Evolutionary conservation across 164 flowering plant genomes (phyloP), one percentile per base, ranked within the genome.

Genomic region (Annona cherimola): DNA sequence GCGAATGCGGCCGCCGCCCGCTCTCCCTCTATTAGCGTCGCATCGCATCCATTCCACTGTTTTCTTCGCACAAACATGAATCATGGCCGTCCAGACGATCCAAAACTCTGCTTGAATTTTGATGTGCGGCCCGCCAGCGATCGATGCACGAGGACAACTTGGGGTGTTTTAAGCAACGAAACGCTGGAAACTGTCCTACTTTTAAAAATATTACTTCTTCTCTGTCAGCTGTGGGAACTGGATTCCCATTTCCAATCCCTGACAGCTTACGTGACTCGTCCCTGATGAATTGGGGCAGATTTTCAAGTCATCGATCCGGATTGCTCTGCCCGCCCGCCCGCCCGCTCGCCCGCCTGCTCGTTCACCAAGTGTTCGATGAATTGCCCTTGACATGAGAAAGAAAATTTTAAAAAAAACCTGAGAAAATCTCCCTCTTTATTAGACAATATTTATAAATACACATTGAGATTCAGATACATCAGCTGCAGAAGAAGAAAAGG

Each of bases 391-490:
- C 6, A 1, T 39, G 42, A 5, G 42, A 9, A 40, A 39, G 67
- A 19, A 3, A 7, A 39, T 7, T 63, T 63, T 44, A 16, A 4
- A 39, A 66, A 44, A 66, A 66, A 6, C 55, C 55, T 50, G 12
- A 67, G 41, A 26, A 9, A 45, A n/a, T 67, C 59, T 46, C 9
- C 35, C 1, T 20, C 45, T 45, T 67, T 67, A 67, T 67, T 67
- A 70, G 63, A 55, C 11, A 57, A 70, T 42, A 70, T 60, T 60
- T 60, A 70, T 70, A 70, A 70, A 70, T 70, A 60, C 72, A 70
- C 66, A 70, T 70, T 61, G 65, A 43, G 66, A 70, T 60, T 41
- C 65, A 57, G 64, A 4, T n/a, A 26, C 40, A 14, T 35, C 20
- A n/a, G 35, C 11, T 14, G 43, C 54, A n/a, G 45, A 60, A 45